These are phyloP conservation scores for Acanthamoeba healyi DNA, from an alignment of 208 protist genomes.

Conservation along the genomic window DNA sequence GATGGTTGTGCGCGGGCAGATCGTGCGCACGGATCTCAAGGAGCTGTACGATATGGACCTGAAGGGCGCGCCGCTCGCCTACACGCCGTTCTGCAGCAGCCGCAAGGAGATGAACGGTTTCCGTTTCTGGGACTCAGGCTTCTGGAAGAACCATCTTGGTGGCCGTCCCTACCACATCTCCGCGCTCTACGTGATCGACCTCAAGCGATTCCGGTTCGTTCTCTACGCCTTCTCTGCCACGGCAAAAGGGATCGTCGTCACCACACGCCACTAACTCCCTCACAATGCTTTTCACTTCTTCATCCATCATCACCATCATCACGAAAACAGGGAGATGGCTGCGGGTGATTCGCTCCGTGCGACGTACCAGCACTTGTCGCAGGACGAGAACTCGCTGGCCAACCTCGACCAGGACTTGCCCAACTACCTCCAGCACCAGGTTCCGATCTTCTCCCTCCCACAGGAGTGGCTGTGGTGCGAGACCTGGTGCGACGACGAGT, in stretches of 20 bases:
- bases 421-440: conserved; percentile 95
- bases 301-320: not conserved
- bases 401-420: conserved; percentile 96
- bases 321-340: conserved; percentile 86
- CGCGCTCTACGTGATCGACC: conserved; percentile 97
- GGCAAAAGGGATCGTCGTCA: too few relatives aligned
- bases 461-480: conserved; percentile 99
- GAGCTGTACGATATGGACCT: conserved; percentile 98
- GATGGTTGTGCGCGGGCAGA: too few relatives aligned
- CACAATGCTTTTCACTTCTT: too few relatives aligned
- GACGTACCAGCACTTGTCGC: conserved; percentile 93
- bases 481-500: conserved; percentile 97
- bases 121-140: conserved; percentile 95
- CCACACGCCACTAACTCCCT: conserved; percentile 83
- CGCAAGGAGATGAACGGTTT: conserved; percentile 95
- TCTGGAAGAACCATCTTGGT: conserved; percentile 96
- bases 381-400: conserved; percentile 94
- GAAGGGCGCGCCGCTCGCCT: conserved; percentile 94
- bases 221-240: not conserved
- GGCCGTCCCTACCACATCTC: conserved; percentile 97
- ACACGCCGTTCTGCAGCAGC: conserved; percentile 98
- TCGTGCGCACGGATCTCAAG: conserved; percentile 92
- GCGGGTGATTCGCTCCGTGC: conserved; percentile 95
- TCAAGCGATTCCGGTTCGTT: conserved; percentile 90
- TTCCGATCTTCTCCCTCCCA: conserved; percentile 97